Conservation (phyloP, 805 yeast species). For the Zygosaccharomyces bisporus region DNA sequence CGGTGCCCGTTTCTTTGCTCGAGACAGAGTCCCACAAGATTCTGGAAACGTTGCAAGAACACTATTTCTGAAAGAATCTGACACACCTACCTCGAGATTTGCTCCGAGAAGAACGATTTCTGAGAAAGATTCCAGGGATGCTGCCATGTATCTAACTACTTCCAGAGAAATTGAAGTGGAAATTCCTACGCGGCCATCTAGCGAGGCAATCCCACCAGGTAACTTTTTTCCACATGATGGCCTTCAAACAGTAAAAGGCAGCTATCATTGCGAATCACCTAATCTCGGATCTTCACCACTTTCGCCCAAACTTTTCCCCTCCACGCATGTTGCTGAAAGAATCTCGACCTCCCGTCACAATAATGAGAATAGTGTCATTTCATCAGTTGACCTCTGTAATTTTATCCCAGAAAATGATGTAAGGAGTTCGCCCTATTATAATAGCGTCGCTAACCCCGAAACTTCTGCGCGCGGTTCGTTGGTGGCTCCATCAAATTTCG, state of each 20-base stretch:
- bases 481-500: neutral
- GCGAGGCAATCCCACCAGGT: too few relatives aligned
- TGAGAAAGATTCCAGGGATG: neutral
- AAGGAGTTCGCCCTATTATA: neutral
- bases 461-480: neutral
- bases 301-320: neutral
- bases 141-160: neutral
- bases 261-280: neutral
- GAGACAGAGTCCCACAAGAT: neutral
- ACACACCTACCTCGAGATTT: neutral
- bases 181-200: neutral
- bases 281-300: neutral
- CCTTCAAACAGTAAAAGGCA: too few relatives aligned
- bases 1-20: neutral
- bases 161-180: neutral
- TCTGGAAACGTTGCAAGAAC: neutral
- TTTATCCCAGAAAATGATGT: neutral
- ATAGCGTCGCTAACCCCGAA: neutral
- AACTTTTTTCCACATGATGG: too few relatives aligned
- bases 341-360: conserved; percentile 1
- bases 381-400: neutral
- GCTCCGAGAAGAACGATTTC: neutral
- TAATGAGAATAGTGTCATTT: neutral
- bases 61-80: neutral
- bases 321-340: neutral